Conservation (phyloP, 306 rosid genomes). For the Pachyrhizus erosus region DNA sequence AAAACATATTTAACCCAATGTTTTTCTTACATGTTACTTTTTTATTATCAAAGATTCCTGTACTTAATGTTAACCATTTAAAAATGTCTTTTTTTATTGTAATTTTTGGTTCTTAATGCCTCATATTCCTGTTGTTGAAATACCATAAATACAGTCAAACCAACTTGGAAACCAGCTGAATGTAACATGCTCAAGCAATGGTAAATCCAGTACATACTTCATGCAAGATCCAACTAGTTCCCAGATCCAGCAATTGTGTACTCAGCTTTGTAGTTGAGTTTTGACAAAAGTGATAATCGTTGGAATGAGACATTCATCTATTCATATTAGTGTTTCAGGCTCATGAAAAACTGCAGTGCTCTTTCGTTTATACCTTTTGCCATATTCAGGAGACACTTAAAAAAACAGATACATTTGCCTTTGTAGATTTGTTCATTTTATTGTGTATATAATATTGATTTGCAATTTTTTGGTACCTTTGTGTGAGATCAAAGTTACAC, state of each 20-base stretch:
- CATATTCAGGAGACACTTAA: neutral
- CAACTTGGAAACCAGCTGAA: constrained; percentile 76
- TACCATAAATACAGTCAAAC: constrained; percentile 63
- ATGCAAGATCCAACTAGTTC: constrained; percentile 61
- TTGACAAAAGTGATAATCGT: constrained; percentile 23
- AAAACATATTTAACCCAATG: neutral
- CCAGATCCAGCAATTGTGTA: constrained; percentile 76
- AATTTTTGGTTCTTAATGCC: neutral
- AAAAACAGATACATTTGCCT: neutral
- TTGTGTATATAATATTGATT: constrained; percentile 33
- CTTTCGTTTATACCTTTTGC: constrained; percentile 26
- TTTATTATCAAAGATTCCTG: neutral
- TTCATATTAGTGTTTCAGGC: constrained; percentile 40
- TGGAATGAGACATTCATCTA: constrained; percentile 36
- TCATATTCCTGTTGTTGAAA: constrained; percentile 25
- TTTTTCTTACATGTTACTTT: neutral
- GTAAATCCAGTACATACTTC: constrained; percentile 56
- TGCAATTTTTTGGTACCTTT: neutral
- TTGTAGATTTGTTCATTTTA: constrained; percentile 22
- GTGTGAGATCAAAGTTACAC: neutral
- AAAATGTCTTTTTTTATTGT: neutral
- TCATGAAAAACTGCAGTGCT: constrained; percentile 26
- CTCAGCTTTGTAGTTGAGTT: constrained; percentile 74
- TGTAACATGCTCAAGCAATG: constrained; percentile 84
- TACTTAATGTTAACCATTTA: neutral